phyloP scores from a whole-genome alignment of 2,329 filamentous ascomycete genomes.

The Erysiphe pulchra region DNA sequence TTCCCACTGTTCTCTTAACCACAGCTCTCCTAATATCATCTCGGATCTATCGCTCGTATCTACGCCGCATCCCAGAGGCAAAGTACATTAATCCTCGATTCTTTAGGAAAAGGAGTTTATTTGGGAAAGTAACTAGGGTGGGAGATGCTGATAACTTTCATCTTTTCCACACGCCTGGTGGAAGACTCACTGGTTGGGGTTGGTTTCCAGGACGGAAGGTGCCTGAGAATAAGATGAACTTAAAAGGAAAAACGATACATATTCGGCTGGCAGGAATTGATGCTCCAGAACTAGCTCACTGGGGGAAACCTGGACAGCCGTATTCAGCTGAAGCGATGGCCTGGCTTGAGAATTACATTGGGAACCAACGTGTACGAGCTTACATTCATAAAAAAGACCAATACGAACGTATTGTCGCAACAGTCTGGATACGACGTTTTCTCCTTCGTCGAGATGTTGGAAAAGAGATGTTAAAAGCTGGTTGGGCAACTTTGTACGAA shows the following conservation, averaged over 20 bases:
- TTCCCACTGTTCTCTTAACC: constrained; percentile 27
- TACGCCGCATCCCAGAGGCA: constrained; percentile 63
- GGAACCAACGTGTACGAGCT: constrained; percentile 50
- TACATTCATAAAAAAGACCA: constrained; percentile 69
- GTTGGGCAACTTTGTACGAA: constrained; percentile 79
- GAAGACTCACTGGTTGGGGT: constrained; percentile 69
- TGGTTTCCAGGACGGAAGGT: constrained; percentile 52
- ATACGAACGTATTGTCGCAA: constrained; percentile 74
- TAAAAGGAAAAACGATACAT: constrained; percentile 62
- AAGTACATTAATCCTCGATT: constrained; percentile 47
- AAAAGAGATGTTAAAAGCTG: constrained; percentile 63
- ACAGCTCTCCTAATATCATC: constrained; percentile 26
- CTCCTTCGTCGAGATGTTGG: constrained; percentile 57
- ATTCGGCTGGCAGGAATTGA: constrained; percentile 80
- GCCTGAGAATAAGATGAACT: constrained; percentile 37
- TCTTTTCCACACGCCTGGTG: constrained; percentile 85
- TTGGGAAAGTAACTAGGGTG: constrained; percentile 74
- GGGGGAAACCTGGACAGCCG: constrained; percentile 69
- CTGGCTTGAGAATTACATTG: constrained; percentile 54
- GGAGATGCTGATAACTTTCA: constrained; percentile 94
- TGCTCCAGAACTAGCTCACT: constrained; percentile 80
- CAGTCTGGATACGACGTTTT: constrained; percentile 45
- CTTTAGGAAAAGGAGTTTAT: constrained; percentile 51
- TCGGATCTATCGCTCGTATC: constrained; percentile 44
- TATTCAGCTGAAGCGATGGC: constrained; percentile 54